These are phyloP conservation scores for Primulina huaijiensis DNA, from an alignment of 257 asterid genomes.

Conservation along the genomic window DNA sequence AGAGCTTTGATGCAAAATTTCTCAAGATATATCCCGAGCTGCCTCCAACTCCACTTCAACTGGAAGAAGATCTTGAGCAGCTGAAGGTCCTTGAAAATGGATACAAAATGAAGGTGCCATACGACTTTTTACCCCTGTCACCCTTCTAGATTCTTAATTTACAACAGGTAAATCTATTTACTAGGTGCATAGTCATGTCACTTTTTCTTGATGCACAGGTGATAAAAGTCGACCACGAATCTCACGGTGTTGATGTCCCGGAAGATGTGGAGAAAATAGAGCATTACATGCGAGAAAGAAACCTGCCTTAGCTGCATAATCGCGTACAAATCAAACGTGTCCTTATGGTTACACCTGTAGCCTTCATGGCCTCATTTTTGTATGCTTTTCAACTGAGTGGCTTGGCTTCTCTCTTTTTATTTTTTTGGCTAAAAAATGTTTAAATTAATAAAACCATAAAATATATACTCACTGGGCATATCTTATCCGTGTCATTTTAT, in stretches of 20 bases:
- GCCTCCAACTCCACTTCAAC: conserved; percentile 77
- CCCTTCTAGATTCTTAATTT: conserved; percentile 3
- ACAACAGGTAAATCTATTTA: too few relatives aligned
- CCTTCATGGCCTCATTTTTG: background rate
- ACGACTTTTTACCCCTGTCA: background rate
- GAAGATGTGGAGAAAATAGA: conserved; percentile 68
- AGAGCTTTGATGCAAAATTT: conserved; percentile 88
- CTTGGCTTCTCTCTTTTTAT: too few relatives aligned
- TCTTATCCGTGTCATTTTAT: too few relatives aligned
- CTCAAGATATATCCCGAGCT: conserved; percentile 67
- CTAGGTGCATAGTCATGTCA: background rate
- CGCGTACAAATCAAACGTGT: background rate
- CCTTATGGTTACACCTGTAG: too few relatives aligned
- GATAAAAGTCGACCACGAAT: conserved; percentile 70
- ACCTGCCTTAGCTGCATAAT: conserved; percentile 40
- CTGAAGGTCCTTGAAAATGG: conserved; percentile 95
- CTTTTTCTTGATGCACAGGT: conserved; percentile 35
- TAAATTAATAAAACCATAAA: too few relatives aligned
- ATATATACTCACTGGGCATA: too few relatives aligned
- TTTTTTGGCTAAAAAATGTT: too few relatives aligned
- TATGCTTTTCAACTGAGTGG: background rate
- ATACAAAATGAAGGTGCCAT: conserved; percentile 82
- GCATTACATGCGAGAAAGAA: conserved; percentile 51
- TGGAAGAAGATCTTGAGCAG: conserved; percentile 97
- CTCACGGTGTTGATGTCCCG: conserved; percentile 71